Conservation (phyloP, 768 basidiomycete species). For the Sistotremastrum suecicum region DNA sequence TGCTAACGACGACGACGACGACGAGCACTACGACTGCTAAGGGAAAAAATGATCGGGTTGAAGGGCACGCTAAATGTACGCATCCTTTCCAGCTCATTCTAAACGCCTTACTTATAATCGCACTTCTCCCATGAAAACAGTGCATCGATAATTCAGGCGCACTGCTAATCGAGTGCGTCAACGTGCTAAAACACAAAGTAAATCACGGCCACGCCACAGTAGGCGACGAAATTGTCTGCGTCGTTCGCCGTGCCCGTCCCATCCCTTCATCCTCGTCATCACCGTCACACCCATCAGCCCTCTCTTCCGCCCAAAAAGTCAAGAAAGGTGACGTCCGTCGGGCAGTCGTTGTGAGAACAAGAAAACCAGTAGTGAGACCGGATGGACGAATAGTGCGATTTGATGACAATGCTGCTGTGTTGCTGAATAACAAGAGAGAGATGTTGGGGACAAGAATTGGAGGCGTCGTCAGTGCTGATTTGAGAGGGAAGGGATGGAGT, state of each 20-base stretch:
- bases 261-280: constrained; percentile 35
- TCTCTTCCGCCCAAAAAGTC: constrained; percentile 76
- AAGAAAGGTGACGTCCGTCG: constrained; percentile 89
- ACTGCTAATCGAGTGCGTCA: constrained; percentile 88
- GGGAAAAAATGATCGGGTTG: constrained; percentile 71
- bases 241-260: constrained; percentile 84
- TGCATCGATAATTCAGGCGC: constrained; percentile 98
- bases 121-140: constrained; percentile 22
- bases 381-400: constrained; percentile 83
- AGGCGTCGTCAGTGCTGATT: constrained; percentile 83
- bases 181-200: constrained; percentile 90
- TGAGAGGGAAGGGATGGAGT: constrained; percentile 86
- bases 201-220: constrained; percentile 89
- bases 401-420: constrained; percentile 92
- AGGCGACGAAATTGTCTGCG: constrained; percentile 92
- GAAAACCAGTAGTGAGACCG: constrained; percentile 69
- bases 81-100: constrained; percentile 2
- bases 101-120: background rate
- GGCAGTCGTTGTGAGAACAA: constrained; percentile 90
- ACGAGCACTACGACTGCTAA: too few relatives aligned
- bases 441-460: constrained; percentile 93
- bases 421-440: constrained; percentile 90
- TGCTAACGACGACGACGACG: too few relatives aligned
- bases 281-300: constrained; percentile 16
- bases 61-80: constrained; percentile 80